Percentiles rank a stretch among this genome's conserved stretches.
phyloP scores from a whole-genome alignment of 768 basidiomycete genomes.

The Pulveroboletus sp. region DNA sequence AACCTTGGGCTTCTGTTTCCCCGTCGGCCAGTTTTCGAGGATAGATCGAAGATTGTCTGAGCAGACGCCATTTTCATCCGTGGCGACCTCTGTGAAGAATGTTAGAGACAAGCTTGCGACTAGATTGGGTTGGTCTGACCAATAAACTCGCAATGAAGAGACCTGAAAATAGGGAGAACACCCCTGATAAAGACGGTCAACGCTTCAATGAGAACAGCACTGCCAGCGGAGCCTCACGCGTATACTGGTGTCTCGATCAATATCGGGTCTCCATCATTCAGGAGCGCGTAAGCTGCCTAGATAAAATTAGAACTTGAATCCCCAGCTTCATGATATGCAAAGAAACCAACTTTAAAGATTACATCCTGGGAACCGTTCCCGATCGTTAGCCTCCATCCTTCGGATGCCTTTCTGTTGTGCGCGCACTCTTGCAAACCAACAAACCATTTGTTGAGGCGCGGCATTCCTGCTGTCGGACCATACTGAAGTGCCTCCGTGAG shows the following conservation, averaged over 20 bases:
- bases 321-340: not conserved
- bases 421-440: conserved; percentile 62
- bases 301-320: conserved; percentile 9
- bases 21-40: conserved; percentile 71
- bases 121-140: conserved; percentile 36
- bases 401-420: conserved; percentile 59
- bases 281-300: conserved; percentile 65
- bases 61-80: conserved; percentile 69
- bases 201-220: conserved; percentile 11
- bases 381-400: conserved; percentile 73
- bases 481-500: conserved; percentile 74
- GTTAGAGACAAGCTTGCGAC: conserved; percentile 6
- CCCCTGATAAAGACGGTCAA: conserved; percentile 41
- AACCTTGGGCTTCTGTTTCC: conserved; percentile 67
- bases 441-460: conserved; percentile 65
- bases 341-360: conserved; percentile 65
- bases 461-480: conserved; percentile 65
- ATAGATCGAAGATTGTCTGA: conserved; percentile 56
- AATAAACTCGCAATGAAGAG: conserved; percentile 54
- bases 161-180: conserved; percentile 58
- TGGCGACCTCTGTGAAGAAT: conserved; percentile 60
- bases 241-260: conserved; percentile 83
- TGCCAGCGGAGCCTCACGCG: conserved; percentile 42
- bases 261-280: conserved; percentile 76
- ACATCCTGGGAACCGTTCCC: conserved; percentile 88